phyloP scores from a whole-genome alignment of 176 grass and related monocot genomes.

The Raddia distichophylla region DNA sequence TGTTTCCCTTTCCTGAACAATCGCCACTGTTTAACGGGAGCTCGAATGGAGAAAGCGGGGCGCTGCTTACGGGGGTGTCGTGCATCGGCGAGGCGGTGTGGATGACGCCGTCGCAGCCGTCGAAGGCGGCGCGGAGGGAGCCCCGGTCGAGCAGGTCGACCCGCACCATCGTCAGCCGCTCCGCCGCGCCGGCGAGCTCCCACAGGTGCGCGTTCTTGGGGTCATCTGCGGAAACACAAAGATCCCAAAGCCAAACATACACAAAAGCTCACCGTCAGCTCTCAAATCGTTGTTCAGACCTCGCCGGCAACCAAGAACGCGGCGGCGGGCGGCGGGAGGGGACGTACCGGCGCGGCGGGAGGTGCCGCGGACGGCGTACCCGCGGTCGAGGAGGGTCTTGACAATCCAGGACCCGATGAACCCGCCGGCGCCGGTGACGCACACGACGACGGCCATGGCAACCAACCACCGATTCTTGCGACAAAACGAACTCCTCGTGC shows the following conservation, averaged over 20 bases:
- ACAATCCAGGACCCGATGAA: conserved; percentile 75
- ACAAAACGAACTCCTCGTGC: background rate
- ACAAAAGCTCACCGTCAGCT: background rate
- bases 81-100: conserved; percentile 70
- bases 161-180: conserved; percentile 51
- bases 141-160: conserved; percentile 60
- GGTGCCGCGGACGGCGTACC: conserved; percentile 65
- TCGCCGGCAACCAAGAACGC: background rate
- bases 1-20: background rate
- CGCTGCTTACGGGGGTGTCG: conserved; percentile 52
- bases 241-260: background rate
- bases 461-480: background rate
- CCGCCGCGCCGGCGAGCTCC: conserved; percentile 60
- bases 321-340: no score
- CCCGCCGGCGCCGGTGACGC: conserved; percentile 66
- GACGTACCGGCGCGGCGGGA: conserved; percentile 49
- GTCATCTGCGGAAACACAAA: conserved; percentile 44
- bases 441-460: conserved; percentile 50
- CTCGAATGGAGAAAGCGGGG: background rate
- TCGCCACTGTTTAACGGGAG: background rate
- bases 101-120: conserved; percentile 71
- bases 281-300: background rate
- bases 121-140: conserved; percentile 58
- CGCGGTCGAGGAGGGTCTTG: conserved; percentile 61
- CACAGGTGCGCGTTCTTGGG: conserved; percentile 69